These are phyloP conservation scores for Dimargaris cristalligena DNA, from an alignment of 192 early-diverging fungal species.

Conservation along the genomic window DNA sequence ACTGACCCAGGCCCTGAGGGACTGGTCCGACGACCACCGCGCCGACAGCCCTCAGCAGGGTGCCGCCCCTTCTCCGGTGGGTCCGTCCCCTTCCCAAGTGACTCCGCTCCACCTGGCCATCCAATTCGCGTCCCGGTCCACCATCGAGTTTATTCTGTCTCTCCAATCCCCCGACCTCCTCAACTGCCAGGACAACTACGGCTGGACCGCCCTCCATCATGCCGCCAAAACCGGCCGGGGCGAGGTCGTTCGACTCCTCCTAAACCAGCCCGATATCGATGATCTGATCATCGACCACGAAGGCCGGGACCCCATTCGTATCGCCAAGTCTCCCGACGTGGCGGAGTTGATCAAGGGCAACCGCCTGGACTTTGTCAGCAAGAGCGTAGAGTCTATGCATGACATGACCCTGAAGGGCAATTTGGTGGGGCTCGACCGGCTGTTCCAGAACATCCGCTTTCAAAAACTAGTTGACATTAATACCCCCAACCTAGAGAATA, in stretches of 20 bases:
- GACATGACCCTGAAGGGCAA: conserved; percentile 27
- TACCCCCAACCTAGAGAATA: conserved; percentile 35
- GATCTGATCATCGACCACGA: conserved; percentile 43
- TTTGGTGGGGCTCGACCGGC: conserved; percentile 16
- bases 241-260: conserved; percentile 48
- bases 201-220: conserved; percentile 58
- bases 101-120: conserved; percentile 40
- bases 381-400: conserved; percentile 30
- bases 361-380: conserved; percentile 31
- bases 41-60: neutral
- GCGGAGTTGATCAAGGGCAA: conserved; percentile 39
- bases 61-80: neutral
- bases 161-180: conserved; percentile 26
- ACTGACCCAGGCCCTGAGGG: neutral
- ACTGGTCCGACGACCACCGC: neutral
- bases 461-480: conserved; percentile 48
- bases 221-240: conserved; percentile 45
- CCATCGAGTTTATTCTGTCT: conserved; percentile 33
- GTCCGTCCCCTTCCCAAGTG: conserved; percentile 4
- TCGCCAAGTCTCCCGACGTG: conserved; percentile 28
- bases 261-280: conserved; percentile 42
- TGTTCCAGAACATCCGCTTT: conserved; percentile 34
- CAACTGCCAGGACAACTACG: conserved; percentile 35
- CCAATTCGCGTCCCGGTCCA: conserved; percentile 41
- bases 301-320: conserved; percentile 40